Evolutionary conservation across 345 rosid genomes (phyloP).

Genomic region (Brassica incana): DNA sequence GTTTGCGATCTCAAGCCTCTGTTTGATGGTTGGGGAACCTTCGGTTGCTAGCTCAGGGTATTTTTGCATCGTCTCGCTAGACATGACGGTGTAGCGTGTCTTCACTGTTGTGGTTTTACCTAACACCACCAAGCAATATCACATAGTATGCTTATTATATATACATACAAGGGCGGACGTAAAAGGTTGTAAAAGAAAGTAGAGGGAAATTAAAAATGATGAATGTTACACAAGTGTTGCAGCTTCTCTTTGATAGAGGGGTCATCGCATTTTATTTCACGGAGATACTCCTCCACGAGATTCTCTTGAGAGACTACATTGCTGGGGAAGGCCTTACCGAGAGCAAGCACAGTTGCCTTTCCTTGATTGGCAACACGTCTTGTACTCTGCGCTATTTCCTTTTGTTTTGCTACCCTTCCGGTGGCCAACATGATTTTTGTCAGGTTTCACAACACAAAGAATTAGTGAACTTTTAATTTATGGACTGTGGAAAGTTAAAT

Average conservation of each 20-base stretch:
- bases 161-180: background rate
- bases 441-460: background rate
- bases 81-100: constrained; percentile 93
- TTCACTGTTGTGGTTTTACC: constrained; percentile 89
- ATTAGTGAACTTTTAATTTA: background rate
- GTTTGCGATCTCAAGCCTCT: constrained; percentile 86
- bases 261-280: constrained; percentile 78
- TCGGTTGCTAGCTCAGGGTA: constrained; percentile 84
- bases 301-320: constrained; percentile 77
- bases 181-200: background rate
- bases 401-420: background rate
- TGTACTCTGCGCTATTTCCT: background rate
- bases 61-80: constrained; percentile 71
- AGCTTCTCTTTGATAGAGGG: constrained; percentile 69
- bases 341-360: constrained; percentile 84
- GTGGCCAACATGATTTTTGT: background rate
- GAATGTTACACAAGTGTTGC: constrained; percentile 68
- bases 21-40: constrained; percentile 78
- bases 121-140: constrained; percentile 34
- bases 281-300: constrained; percentile 82
- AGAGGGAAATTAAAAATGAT: background rate
- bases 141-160: background rate
- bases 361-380: constrained; percentile 61
- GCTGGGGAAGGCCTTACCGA: constrained; percentile 84
- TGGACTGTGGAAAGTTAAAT: background rate